Evolutionary conservation across 2,329 filamentous ascomycete species (phyloP).

Genomic region (Myriosclerotinia scirpicola): DNA sequence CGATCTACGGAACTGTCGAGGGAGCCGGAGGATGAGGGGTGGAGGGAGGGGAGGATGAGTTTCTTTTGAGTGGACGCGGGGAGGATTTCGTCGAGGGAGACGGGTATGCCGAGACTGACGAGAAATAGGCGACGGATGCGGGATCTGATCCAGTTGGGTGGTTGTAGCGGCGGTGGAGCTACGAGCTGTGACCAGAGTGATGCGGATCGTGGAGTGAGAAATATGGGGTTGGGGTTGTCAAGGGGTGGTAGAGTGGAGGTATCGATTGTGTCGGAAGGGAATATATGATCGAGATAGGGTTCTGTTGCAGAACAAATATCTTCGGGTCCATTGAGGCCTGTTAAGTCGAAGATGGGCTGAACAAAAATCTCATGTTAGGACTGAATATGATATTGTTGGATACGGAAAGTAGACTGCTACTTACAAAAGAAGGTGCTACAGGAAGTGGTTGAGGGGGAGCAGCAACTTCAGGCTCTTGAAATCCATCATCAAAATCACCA

Average conservation of each 20-base stretch:
- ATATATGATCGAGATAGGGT: conserved; percentile 66
- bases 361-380: conserved; percentile 26
- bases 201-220: conserved; percentile 80
- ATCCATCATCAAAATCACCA: conserved; percentile 60
- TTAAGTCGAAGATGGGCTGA: conserved; percentile 68
- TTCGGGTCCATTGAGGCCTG: conserved; percentile 56
- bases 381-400: conserved; percentile 19
- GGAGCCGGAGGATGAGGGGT: conserved; percentile 54
- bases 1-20: conserved; percentile 36
- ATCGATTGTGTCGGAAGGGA: conserved; percentile 57
- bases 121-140: conserved; percentile 93
- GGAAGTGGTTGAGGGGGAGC: conserved; percentile 41
- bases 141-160: conserved; percentile 96
- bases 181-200: conserved; percentile 97
- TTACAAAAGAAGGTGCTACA: conserved; percentile 46
- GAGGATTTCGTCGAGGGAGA: conserved; percentile 95
- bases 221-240: conserved; percentile 56
- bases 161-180: conserved; percentile 88
- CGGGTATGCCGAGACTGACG: conserved; percentile 90
- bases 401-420: conserved; percentile 40
- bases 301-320: conserved; percentile 61
- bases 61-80: conserved; percentile 98
- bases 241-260: conserved; percentile 51
- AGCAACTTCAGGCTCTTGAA: conserved; percentile 56
- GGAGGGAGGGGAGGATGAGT: conserved; percentile 82